These are phyloP conservation scores for Paramicrosporidium saccamoebae DNA, from an alignment of 371 early-diverging fungal species.

Conservation along the genomic window DNA sequence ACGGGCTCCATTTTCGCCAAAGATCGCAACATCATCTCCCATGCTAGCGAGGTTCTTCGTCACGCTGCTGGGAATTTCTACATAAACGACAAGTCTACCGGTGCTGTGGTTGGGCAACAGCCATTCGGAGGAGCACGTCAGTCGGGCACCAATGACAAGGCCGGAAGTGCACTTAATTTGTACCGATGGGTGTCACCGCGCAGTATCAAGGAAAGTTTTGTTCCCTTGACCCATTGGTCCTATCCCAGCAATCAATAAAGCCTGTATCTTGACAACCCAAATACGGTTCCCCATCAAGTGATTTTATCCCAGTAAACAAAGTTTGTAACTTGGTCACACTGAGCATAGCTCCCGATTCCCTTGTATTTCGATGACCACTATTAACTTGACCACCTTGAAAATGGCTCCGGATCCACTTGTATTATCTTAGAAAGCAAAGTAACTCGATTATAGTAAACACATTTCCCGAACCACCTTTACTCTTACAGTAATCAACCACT, in stretches of 20 bases:
- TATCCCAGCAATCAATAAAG: conserved; percentile 51
- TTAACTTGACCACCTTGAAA: too few relatives aligned
- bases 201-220: conserved; percentile 79
- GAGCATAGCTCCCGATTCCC: too few relatives aligned
- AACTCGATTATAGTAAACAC: too few relatives aligned
- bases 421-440: too few relatives aligned
- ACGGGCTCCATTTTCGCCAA: conserved; percentile 63
- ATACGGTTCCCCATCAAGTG: too few relatives aligned
- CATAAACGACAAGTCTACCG: conserved; percentile 91
- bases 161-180: conserved; percentile 26
- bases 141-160: conserved; percentile 94
- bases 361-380: too few relatives aligned
- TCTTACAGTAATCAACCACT: too few relatives aligned
- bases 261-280: too few relatives aligned
- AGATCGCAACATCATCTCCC: conserved; percentile 38
- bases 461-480: too few relatives aligned
- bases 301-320: too few relatives aligned
- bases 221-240: conserved; percentile 26
- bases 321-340: too few relatives aligned
- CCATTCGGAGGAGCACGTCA: conserved; percentile 82
- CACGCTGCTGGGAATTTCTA: conserved; percentile 89
- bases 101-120: conserved; percentile 91
- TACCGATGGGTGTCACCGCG: conserved; percentile 72
- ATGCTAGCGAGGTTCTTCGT: conserved; percentile 34
- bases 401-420: too few relatives aligned